These are phyloP conservation scores for Fusarium dimerum DNA, from an alignment of 2,329 filamentous ascomycete species.

Conservation along the genomic window DNA sequence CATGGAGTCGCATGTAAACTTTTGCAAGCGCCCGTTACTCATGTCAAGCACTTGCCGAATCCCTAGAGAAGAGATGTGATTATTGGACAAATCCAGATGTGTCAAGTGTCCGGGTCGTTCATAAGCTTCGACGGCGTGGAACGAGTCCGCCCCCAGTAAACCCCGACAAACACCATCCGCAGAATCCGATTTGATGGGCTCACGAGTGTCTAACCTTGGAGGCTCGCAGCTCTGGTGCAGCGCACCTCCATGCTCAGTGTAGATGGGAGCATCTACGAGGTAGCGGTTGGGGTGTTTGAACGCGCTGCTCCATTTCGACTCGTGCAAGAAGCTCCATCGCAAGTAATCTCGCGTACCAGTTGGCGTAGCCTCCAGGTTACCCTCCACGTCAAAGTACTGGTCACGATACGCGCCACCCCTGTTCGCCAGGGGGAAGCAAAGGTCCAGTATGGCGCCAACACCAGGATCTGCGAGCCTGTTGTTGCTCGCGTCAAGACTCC, in stretches of 20 bases:
- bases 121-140: constrained; percentile 19
- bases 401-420: constrained; percentile 8
- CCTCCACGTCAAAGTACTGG: constrained; percentile 47
- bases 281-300: constrained; percentile 51
- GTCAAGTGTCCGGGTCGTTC: constrained; percentile 42
- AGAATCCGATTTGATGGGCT: constrained; percentile 27
- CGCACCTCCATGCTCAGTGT: constrained; percentile 20
- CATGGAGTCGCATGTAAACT: constrained; percentile 52
- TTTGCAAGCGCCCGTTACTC: constrained; percentile 49
- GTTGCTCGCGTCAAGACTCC: constrained; percentile 57
- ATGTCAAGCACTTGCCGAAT: constrained; percentile 45
- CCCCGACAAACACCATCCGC: constrained; percentile 26
- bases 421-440: constrained; percentile 27
- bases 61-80: constrained; percentile 46
- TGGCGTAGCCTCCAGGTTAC: constrained; percentile 37
- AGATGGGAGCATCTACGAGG: constrained; percentile 48
- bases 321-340: constrained; percentile 45
- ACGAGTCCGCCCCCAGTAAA: constrained; percentile 27
- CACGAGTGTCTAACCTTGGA: constrained; percentile 35
- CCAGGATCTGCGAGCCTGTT: constrained; percentile 53
- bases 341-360: constrained; percentile 40
- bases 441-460: constrained; percentile 35
- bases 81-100: constrained; percentile 56
- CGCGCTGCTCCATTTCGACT: constrained; percentile 46
- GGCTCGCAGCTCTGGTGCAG: constrained; percentile 23